A percentile compares a stretch with the other conserved stretches of the same genome.
Evolutionary conservation across 129 eudicot species (phyloP).

Genomic region (Tagetes patula): DNA sequence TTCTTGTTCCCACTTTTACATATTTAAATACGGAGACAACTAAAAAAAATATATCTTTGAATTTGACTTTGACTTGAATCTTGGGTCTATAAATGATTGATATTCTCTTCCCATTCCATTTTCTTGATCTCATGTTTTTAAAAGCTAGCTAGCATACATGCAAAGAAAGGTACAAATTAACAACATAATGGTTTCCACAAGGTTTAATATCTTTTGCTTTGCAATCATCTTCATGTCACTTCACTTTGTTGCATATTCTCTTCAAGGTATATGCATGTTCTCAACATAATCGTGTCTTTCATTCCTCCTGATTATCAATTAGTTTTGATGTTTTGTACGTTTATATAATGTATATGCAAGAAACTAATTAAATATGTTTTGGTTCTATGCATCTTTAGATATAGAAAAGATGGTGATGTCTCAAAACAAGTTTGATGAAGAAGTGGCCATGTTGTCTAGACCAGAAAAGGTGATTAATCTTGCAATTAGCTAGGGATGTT

Average conservation of each 20-base stretch:
- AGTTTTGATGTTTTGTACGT: neutral
- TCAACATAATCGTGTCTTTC: neutral
- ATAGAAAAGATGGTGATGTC: conserved; percentile 17
- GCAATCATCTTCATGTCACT: conserved; percentile 42
- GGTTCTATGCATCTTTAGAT: conserved; percentile 20
- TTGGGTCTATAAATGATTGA: conserved; percentile 36
- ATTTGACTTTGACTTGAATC: conserved; percentile 42
- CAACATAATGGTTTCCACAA: conserved; percentile 36
- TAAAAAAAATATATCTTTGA: conserved; percentile 31
- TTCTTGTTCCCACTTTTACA: conserved; percentile 27
- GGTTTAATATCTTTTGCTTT: conserved; percentile 31
- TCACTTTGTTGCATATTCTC: conserved; percentile 36
- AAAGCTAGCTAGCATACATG: conserved; percentile 17
- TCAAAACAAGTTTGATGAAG: conserved; percentile 10
- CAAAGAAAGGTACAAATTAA: conserved; percentile 22
- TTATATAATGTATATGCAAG: neutral
- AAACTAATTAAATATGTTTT: neutral
- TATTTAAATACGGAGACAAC: conserved; percentile 9
- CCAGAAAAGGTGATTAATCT: conserved; percentile 31
- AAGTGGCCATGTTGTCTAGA: conserved; percentile 11
- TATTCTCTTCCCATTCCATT: conserved; percentile 23
- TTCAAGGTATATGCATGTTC: conserved; percentile 19
- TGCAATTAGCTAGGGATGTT: neutral
- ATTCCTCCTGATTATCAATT: neutral
- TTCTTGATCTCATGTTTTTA: conserved; percentile 23